phyloP scores from a whole-genome alignment of 2,329 filamentous ascomycete species.

The Eutypa lata region DNA sequence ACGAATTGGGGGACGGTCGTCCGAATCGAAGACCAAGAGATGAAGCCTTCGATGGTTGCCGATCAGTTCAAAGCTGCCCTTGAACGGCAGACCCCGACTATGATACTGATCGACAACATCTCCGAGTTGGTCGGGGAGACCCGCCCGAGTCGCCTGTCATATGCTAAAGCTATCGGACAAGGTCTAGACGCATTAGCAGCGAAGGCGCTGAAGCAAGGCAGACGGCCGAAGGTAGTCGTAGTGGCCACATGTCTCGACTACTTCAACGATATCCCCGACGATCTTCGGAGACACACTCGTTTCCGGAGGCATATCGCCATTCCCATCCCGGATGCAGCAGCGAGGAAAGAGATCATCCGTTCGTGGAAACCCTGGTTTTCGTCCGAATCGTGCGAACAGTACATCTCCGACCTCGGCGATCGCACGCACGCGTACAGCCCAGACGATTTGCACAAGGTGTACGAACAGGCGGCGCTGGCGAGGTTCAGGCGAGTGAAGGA shows the following conservation, averaged over 20 bases:
- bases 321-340: slow-evolving; percentile 69
- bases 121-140: slow-evolving; percentile 66
- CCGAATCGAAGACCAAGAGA: slow-evolving; percentile 51
- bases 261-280: slow-evolving; percentile 66
- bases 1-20: slow-evolving; percentile 70
- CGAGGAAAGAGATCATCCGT: slow-evolving; percentile 71
- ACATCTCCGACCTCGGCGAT: slow-evolving; percentile 62
- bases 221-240: slow-evolving; percentile 62
- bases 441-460: slow-evolving; percentile 67
- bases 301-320: slow-evolving; percentile 69
- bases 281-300: slow-evolving; percentile 62
- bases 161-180: slow-evolving; percentile 48
- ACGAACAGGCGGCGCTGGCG: slow-evolving; percentile 44
- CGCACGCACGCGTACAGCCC: slow-evolving; percentile 86
- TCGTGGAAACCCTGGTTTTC: slow-evolving; percentile 49
- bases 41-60: slow-evolving; percentile 56
- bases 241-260: slow-evolving; percentile 71
- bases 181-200: slow-evolving; percentile 54
- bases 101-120: slow-evolving; percentile 76
- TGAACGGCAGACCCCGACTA: slow-evolving; percentile 63
- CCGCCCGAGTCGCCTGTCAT: slow-evolving; percentile 45
- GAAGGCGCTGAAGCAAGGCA: slow-evolving; percentile 32
- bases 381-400: slow-evolving; percentile 45
- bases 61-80: slow-evolving; percentile 68
- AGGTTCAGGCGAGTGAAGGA: slow-evolving; percentile 18